These are phyloP conservation scores for Hemerocallis citrina DNA, from an alignment of 106 monocot species.

Conservation along the genomic window DNA sequence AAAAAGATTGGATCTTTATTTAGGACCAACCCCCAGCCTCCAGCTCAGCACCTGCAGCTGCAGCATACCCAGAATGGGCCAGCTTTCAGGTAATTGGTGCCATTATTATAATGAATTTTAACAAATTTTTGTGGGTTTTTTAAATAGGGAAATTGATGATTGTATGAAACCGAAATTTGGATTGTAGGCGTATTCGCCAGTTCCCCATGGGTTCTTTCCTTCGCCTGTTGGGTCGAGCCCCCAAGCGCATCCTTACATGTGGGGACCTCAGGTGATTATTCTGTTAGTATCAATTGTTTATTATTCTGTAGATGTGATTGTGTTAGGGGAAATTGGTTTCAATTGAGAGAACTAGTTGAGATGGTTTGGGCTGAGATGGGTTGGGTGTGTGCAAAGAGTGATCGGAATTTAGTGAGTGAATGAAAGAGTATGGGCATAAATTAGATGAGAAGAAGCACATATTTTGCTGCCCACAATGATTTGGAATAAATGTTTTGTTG, in stretches of 20 bases:
- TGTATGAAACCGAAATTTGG: neutral
- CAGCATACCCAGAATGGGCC: slow-evolving; percentile 53
- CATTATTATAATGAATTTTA: neutral
- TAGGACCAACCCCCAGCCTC: slow-evolving; percentile 39
- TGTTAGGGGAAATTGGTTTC: too few species aligned
- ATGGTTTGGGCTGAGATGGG: too few species aligned
- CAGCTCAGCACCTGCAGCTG: slow-evolving; percentile 14
- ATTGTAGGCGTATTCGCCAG: slow-evolving; percentile 83
- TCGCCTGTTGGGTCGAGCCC: slow-evolving; percentile 73
- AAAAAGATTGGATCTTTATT: neutral
- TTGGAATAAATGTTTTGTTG: too few species aligned
- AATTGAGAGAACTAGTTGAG: too few species aligned
- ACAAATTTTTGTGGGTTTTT: slow-evolving; percentile 1
- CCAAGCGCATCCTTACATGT: slow-evolving; percentile 87
- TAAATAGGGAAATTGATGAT: neutral
- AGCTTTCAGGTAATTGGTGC: slow-evolving; percentile 36
- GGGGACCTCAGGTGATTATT: slow-evolving; percentile 92
- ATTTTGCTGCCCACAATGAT: too few species aligned
- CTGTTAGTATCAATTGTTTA: neutral
- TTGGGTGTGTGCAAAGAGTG: too few species aligned
- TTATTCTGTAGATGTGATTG: too few species aligned
- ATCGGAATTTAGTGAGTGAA: too few species aligned
- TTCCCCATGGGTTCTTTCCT: slow-evolving; percentile 84
- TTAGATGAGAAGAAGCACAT: too few species aligned
- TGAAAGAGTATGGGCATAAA: too few species aligned